Conservation (phyloP, 2,329 filamentous ascomycete genomes). For the Rhynchosporium secalis region DNA sequence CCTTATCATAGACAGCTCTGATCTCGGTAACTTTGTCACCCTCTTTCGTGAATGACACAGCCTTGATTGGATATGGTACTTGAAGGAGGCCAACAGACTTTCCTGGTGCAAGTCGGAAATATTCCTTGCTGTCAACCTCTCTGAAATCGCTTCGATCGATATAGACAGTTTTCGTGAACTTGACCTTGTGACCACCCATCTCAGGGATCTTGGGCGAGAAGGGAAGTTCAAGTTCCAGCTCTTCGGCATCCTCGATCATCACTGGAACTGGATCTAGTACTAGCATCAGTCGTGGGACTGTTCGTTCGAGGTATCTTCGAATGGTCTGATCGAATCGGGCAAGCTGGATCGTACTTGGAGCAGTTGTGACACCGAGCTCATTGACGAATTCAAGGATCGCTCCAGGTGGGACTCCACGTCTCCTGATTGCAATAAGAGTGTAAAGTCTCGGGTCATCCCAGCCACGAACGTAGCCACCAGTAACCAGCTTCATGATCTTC, state of each 20-base stretch:
- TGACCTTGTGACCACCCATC: conserved; percentile 60
- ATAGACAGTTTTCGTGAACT: conserved; percentile 76
- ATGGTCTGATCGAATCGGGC: conserved; percentile 82
- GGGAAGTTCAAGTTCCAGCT: conserved; percentile 69
- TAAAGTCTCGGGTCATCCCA: conserved; percentile 93
- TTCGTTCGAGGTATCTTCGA: conserved; percentile 81
- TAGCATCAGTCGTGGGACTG: conserved; percentile 86
- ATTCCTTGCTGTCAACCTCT: conserved; percentile 69
- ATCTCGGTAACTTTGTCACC: conserved; percentile 64
- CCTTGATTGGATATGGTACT: conserved; percentile 67
- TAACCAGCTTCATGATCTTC: conserved; percentile 76
- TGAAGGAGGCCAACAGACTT: conserved; percentile 74
- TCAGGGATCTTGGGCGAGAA: conserved; percentile 80
- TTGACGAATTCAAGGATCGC: conserved; percentile 88
- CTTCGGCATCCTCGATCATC: conserved; percentile 74
- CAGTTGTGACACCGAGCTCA: conserved; percentile 87
- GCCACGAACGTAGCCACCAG: conserved; percentile 73
- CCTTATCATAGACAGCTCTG: conserved; percentile 67
- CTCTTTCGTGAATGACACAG: conserved; percentile 68
- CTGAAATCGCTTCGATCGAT: conserved; percentile 82
- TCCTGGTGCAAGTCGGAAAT: conserved; percentile 75
- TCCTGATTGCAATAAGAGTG: conserved; percentile 79
- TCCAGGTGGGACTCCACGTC: conserved; percentile 83
- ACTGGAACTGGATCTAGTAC: conserved; percentile 84
- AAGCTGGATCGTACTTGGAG: conserved; percentile 76